phyloP scores from a whole-genome alignment of 345 rosid genomes.

The Tarenaya hassleriana region DNA sequence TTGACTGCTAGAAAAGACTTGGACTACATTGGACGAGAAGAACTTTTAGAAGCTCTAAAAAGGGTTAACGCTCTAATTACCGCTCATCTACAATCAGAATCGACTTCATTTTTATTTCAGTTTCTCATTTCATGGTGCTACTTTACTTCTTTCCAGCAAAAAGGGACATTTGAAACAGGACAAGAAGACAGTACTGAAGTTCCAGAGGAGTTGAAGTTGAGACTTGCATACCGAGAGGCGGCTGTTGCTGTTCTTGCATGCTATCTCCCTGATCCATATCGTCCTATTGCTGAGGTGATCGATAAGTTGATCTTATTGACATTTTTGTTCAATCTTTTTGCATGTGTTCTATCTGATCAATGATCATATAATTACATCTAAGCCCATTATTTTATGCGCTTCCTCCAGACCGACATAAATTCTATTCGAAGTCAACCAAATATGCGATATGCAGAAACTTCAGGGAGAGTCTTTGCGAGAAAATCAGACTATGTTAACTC shows the following conservation, averaged over 20 bases:
- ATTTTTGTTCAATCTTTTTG: slow-evolving; percentile 1
- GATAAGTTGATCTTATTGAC: neutral
- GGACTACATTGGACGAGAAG: slow-evolving; percentile 79
- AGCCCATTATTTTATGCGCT: slow-evolving; percentile 13
- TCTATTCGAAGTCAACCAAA: slow-evolving; percentile 72
- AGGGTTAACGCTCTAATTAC: slow-evolving; percentile 42
- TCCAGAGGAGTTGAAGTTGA: slow-evolving; percentile 75
- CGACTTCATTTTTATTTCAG: slow-evolving; percentile 7
- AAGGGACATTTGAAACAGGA: slow-evolving; percentile 92
- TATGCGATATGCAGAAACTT: slow-evolving; percentile 49
- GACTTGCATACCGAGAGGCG: slow-evolving; percentile 93
- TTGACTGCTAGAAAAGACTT: slow-evolving; percentile 93
- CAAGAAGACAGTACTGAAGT: slow-evolving; percentile 83
- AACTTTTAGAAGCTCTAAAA: slow-evolving; percentile 87
- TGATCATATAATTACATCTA: slow-evolving; percentile 4
- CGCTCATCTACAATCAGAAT: neutral
- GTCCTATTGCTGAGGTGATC: slow-evolving; percentile 61
- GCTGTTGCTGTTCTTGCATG: slow-evolving; percentile 92
- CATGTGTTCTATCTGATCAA: no score
- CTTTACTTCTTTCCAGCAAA: slow-evolving; percentile 61
- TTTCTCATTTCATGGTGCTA: slow-evolving; percentile 9
- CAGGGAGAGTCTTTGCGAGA: slow-evolving; percentile 62
- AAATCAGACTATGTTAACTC: slow-evolving; percentile 76
- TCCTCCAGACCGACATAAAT: slow-evolving; percentile 75
- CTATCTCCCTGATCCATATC: slow-evolving; percentile 70